These are phyloP conservation scores for Aspergillus sp. DNA, from an alignment of 2,329 filamentous ascomycete genomes.

Conservation along the genomic window DNA sequence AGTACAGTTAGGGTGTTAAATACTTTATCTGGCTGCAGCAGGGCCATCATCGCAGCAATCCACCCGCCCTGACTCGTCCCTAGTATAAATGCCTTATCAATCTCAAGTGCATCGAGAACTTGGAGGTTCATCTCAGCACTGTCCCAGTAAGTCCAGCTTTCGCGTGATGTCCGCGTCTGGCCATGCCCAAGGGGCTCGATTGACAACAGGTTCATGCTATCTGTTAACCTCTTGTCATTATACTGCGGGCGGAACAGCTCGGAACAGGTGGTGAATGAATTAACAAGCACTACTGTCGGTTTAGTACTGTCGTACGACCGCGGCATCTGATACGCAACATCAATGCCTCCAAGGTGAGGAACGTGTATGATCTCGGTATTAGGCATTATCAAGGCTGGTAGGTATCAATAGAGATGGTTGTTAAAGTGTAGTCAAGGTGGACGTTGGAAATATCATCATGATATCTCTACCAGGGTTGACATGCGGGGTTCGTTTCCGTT, in stretches of 20 bases:
- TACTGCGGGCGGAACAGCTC: not conserved
- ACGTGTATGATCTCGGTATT: not conserved
- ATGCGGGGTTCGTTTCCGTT: too few relatives aligned
- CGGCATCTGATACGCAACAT: not conserved
- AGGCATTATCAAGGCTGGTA: not conserved
- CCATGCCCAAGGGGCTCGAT: not conserved
- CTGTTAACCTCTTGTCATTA: not conserved
- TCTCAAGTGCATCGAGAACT: not conserved
- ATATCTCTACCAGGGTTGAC: too few relatives aligned
- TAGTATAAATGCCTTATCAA: not conserved
- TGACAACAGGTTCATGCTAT: not conserved
- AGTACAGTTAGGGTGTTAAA: not conserved
- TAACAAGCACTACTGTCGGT: not conserved
- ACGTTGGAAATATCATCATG: too few relatives aligned
- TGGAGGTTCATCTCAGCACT: not conserved
- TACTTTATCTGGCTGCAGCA: not conserved
- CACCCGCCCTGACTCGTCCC: not conserved
- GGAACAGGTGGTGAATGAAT: not conserved
- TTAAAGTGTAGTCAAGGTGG: too few relatives aligned
- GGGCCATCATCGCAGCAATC: not conserved
- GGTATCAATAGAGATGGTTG: too few relatives aligned
- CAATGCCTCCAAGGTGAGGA: not conserved
- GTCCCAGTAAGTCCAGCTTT: not conserved
- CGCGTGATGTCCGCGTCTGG: not conserved
- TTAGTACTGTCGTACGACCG: not conserved